These are phyloP conservation scores for Suhomyces bokatorum DNA, from an alignment of 1,139 yeast genomes.

Conservation along the genomic window DNA sequence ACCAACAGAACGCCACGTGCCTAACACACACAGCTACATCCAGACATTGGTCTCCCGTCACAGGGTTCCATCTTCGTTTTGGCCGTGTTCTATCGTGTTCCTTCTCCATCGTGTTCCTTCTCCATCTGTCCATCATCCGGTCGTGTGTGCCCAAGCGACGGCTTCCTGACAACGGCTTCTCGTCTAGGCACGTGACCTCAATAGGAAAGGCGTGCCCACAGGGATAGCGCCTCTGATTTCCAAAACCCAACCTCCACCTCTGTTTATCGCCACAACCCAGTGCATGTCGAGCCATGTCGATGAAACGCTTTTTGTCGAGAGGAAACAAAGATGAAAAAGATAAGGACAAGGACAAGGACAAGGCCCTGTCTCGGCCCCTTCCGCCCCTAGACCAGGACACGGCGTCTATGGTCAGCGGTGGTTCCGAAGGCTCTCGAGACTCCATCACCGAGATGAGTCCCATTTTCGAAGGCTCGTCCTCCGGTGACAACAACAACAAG, in stretches of 20 bases:
- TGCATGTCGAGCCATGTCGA: slow-evolving; percentile 9
- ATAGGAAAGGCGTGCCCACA: too few species aligned
- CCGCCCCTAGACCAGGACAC: slow-evolving; percentile 4
- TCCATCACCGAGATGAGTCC: slow-evolving; percentile 35
- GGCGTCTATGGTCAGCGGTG: slow-evolving; percentile 24
- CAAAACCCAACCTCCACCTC: not conserved
- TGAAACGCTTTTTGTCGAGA: slow-evolving; percentile 14
- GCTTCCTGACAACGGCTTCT: not conserved
- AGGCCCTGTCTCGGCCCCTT: not conserved
- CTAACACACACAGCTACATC: too few species aligned
- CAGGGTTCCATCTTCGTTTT: too few species aligned
- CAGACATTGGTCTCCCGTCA: too few species aligned
- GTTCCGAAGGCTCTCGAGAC: slow-evolving; percentile 36
- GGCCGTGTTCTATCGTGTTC: too few species aligned
- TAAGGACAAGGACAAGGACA: slow-evolving; percentile 5
- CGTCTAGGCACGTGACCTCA: not conserved
- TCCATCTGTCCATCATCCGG: too few species aligned
- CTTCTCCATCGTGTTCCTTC: too few species aligned
- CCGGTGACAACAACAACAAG: not conserved
- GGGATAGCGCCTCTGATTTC: too few species aligned
- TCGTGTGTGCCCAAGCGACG: too few species aligned
- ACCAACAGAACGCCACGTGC: too few species aligned
- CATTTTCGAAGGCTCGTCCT: slow-evolving; percentile 18
- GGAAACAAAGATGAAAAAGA: slow-evolving; percentile 10
- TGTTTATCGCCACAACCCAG: not conserved